Percentiles rank a stretch among this genome's conserved stretches.
Conservation (phyloP, 192 early-diverging fungal genomes). For the Coemansia sp. region DNA sequence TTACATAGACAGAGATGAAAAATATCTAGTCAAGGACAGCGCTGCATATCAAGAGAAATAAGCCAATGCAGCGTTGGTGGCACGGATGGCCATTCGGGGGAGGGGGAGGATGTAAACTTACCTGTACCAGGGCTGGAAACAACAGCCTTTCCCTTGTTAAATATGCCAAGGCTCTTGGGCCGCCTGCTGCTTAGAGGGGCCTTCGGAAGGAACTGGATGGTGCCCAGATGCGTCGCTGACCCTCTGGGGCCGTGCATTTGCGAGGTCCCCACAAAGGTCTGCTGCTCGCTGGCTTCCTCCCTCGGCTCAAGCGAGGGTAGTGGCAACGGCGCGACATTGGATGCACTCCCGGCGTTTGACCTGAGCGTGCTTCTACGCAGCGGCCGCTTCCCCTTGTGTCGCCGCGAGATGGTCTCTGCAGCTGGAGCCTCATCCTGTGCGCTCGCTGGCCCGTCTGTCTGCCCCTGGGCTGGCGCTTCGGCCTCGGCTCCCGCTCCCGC, state of each 20-base stretch:
- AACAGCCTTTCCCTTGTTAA: conserved; percentile 48
- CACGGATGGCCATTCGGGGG: too few species aligned
- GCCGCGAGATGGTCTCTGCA: background rate
- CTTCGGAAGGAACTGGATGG: conserved; percentile 24
- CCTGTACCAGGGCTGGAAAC: conserved; percentile 23
- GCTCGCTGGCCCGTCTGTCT: background rate
- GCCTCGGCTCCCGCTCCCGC: background rate
- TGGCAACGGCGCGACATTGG: background rate
- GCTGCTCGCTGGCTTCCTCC: background rate
- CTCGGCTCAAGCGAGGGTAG: background rate
- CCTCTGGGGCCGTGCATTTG: background rate
- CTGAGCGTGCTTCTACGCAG: conserved; percentile 26
- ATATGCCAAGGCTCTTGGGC: conserved; percentile 31
- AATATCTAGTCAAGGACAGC: background rate
- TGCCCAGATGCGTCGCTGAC: conserved; percentile 4
- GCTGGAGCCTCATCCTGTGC: background rate
- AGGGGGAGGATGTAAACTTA: conserved; percentile 10
- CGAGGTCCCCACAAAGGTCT: background rate
- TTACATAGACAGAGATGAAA: background rate
- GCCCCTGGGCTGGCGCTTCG: background rate
- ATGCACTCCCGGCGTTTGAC: background rate
- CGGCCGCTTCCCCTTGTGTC: conserved; percentile 19
- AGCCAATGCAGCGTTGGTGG: background rate
- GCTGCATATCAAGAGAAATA: background rate
- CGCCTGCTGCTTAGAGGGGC: background rate